Conservation (phyloP, 2,329 filamentous ascomycete species). For the Colletotrichum ledebouriae region DNA sequence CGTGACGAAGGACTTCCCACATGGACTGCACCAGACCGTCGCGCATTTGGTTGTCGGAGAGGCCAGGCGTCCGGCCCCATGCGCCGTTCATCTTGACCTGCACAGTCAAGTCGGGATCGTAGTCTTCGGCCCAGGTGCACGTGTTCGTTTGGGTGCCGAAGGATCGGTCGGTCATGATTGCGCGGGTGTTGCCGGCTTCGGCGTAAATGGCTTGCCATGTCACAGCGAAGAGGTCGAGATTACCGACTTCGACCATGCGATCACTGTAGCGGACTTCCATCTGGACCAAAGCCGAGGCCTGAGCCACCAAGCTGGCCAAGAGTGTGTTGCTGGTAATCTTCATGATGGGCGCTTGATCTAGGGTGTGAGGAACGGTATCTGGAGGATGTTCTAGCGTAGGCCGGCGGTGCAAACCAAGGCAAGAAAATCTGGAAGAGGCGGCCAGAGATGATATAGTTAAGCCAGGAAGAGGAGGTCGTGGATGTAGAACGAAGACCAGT, state of each 20-base stretch:
- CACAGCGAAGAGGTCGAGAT: constrained; percentile 40
- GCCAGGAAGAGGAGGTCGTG: too few relatives aligned
- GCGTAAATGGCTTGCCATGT: constrained; percentile 43
- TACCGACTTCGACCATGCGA: constrained; percentile 42
- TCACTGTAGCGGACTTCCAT: constrained; percentile 43
- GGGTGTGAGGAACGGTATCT: too few relatives aligned
- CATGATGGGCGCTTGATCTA: constrained; percentile 27
- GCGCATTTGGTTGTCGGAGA: constrained; percentile 40
- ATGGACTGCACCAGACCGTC: constrained; percentile 41
- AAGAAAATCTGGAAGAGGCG: too few relatives aligned
- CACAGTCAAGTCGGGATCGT: constrained; percentile 33
- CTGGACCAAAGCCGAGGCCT: constrained; percentile 33
- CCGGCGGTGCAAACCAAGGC: too few relatives aligned
- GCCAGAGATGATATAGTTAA: too few relatives aligned
- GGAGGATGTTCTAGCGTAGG: too few relatives aligned
- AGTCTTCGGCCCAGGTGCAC: constrained; percentile 35
- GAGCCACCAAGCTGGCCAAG: constrained; percentile 32
- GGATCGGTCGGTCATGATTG: constrained; percentile 37
- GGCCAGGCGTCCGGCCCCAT: constrained; percentile 39
- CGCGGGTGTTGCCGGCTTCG: constrained; percentile 38
- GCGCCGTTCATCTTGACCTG: constrained; percentile 41
- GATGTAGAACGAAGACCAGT: too few relatives aligned
- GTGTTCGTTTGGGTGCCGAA: constrained; percentile 32
- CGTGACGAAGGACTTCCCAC: constrained; percentile 37
- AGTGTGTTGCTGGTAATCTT: constrained; percentile 22